Base-by-base conservation (phyloP, 2,329 filamentous ascomycete species). In the Hymenoscyphus fraxineus region DNA sequence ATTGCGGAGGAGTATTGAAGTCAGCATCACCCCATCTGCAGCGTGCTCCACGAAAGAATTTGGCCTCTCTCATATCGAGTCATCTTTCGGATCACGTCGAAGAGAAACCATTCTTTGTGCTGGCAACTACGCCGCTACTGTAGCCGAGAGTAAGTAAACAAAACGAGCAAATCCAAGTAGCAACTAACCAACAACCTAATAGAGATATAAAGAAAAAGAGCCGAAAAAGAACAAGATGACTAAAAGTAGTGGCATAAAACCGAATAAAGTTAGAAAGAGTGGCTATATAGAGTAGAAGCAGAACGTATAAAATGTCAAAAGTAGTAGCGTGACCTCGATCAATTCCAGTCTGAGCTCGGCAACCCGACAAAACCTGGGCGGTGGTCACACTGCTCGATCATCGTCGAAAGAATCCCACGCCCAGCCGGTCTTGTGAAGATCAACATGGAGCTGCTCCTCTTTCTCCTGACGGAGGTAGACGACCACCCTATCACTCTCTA, bases 141-240 rank as follows among this genome's bases (percentile, higher is more conserved):
- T 47, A 47, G 44, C 44, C 44, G 44, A 47, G n/a, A n/a, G 44
- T 47, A 47, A 47, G n/a, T 47, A 47, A 47, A 47, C 44, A 47
- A n/a, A 19, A 9, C 16, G 44, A 19, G 16, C 15, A 47, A 22
- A 47, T 22, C 5, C 7, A 4, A 47, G 44, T n/a, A 47, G 44
- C 15, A 47, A 47, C 16, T 16, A 47, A 22, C 15, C 35, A 35
- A 35, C 35, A 10, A 35, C 35, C 35, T 10, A 35, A 35, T 35
- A 10, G 6, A 35, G 2, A 35, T 35, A 35, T 35, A 35, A 35
- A 35, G 35, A 35, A 35, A 35, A 35, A 35, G 35, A 35, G 35
- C 35, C 35, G 9, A 35, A 10, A 35, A 10, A 35, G 6, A 35
- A 35, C 35, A 35, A 35, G 27, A 35, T 6, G 9, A 9, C 35